Percentiles rank a stretch among this genome's conserved stretches.
These are phyloP conservation scores for Hansenula lynferdii DNA, from an alignment of 1,139 yeast species.

Conservation along the genomic window DNA sequence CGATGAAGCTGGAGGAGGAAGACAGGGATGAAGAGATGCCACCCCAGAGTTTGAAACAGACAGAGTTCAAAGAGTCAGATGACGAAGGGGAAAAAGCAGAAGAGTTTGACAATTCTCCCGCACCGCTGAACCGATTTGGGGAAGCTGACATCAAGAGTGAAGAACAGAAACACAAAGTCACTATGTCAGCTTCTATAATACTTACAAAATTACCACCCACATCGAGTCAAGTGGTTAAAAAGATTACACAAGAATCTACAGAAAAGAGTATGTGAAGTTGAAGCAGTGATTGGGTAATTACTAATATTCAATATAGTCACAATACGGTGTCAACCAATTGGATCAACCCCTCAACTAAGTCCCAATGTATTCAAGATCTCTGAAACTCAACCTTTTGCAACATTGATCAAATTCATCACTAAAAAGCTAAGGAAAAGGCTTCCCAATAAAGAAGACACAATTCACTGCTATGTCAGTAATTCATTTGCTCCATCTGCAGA, in stretches of 20 bases:
- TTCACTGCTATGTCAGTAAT: constrained; percentile 46
- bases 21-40: neutral
- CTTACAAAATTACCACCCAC: constrained; percentile 18
- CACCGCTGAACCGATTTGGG: neutral
- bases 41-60: neutral
- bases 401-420: constrained; percentile 40
- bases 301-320: no score
- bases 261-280: neutral
- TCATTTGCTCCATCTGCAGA: constrained; percentile 60
- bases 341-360: constrained; percentile 45
- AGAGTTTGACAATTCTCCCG: neutral
- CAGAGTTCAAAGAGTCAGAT: neutral
- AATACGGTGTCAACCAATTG: constrained; percentile 50
- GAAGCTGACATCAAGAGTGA: constrained; percentile 1
- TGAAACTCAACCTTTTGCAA: constrained; percentile 39
- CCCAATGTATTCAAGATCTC: constrained; percentile 50
- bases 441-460: constrained; percentile 9
- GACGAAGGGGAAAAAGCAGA: neutral
- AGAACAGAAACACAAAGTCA: constrained; percentile 15
- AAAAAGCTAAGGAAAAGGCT: constrained; percentile 33
- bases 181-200: constrained; percentile 23
- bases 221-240: constrained; percentile 1
- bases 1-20: neutral
- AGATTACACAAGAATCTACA: constrained; percentile 3
- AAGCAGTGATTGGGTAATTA: no score